Conservation (phyloP, 73 alveolate species). For the Blepharisma japonicum region DNA sequence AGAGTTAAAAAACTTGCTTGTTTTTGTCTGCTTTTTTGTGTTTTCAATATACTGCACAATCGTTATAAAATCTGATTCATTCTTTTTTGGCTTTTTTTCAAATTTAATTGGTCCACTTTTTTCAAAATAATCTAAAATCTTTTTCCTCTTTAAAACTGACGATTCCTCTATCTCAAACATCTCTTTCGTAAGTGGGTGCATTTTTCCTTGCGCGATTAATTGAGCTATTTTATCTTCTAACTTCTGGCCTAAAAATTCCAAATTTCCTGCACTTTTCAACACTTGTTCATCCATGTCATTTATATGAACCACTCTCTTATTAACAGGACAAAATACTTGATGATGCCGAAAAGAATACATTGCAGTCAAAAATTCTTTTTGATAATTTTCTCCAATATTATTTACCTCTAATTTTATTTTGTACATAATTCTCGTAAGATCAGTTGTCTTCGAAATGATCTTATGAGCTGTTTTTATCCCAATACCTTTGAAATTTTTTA, state of each 20-base stretch:
- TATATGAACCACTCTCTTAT: conserved; percentile 62
- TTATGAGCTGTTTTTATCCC: conserved; percentile 53
- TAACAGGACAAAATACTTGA: conserved; percentile 89
- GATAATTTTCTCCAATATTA: conserved; percentile 74
- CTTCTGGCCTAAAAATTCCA: conserved; percentile 9
- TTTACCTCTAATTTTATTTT: conserved; percentile 47
- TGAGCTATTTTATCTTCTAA: not conserved
- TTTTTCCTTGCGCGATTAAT: not conserved
- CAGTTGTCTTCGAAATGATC: conserved; percentile 30
- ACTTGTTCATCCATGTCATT: conserved; percentile 46
- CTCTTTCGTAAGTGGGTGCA: conserved; percentile 18
- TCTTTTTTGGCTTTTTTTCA: too few species aligned
- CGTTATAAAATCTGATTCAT: too few species aligned
- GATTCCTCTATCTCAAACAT: not conserved
- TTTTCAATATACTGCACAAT: too few species aligned
- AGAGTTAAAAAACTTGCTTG: not conserved
- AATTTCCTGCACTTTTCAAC: not conserved
- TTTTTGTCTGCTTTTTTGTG: not conserved
- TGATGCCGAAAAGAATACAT: conserved; percentile 87
- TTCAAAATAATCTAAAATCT: too few species aligned
- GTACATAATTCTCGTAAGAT: conserved; percentile 24
- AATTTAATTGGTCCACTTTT: too few species aligned
- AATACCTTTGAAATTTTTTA: conserved; percentile 80
- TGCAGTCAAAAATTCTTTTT: conserved; percentile 81
- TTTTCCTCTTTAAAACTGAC: too few species aligned